Evolutionary conservation across 1,139 yeast genomes (phyloP), one percentile per base, ranked within the genome.

Genomic region (Lodderomyces orthopsilosis): DNA sequence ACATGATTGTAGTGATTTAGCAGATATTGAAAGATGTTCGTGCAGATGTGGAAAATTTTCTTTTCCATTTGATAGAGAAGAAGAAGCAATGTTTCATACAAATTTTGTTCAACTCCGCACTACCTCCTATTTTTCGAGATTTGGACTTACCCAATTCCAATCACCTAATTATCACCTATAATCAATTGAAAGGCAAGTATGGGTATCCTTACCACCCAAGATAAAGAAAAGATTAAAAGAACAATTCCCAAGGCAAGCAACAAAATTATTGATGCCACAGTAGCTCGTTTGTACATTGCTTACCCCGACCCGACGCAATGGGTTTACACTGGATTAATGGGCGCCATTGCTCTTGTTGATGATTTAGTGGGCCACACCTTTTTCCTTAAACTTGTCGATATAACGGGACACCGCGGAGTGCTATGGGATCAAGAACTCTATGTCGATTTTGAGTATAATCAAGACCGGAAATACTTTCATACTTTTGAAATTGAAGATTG

Each of bases 391-490:
- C 61, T 93, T 46, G 95, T 93, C 9, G 98, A 93, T 57, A 80
- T 93, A 35, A 61, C 72, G 35, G 95, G 95, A 9, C 79, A 80
- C 50, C 71, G 87, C 35, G 98, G 98, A 15, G 95, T 93, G 1
- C 52, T 93, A 0, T 93, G 98, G 98, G 98, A 93, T 62, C 98
- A 93, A 62, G 98, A 93, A 62, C 65, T 93, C 40, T 93, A 88
- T 59, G 83, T 89, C 8, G 85, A 87, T 55, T 90, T 93, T 61
- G 85, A 83, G 51, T 93, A 93, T 64, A 79, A 86, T 59, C 98
- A 93, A 63, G 98, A 93, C 61, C 77, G 98, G 21, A 83, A 95
- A 41, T 93, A 88, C 65, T 93, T 93, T 74, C 98, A 93, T 61
- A 77, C 95, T 8, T 93, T 93, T 66, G 98, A 93, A 66, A 72